Conservation (phyloP, 1,284 basidiomycete species). For the Wolfiporia cocos region DNA sequence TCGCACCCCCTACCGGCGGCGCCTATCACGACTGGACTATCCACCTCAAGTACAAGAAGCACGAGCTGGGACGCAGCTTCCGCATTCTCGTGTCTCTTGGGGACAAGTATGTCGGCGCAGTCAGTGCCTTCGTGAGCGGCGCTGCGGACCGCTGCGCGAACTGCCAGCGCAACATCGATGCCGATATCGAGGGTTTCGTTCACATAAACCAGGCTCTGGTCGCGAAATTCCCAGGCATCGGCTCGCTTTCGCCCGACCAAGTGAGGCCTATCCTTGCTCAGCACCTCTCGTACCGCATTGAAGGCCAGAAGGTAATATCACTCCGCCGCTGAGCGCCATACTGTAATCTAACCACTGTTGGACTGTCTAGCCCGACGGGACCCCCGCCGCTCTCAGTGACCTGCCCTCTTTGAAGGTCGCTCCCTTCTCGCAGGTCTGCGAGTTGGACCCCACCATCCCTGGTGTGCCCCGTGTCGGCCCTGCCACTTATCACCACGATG, state of each 20-base stretch:
- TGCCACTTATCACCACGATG: constrained; percentile 2
- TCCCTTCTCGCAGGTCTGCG: background rate
- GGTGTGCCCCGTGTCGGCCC: constrained; percentile 4
- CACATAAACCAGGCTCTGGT: constrained; percentile 34
- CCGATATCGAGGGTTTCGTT: constrained; percentile 49
- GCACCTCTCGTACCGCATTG: background rate
- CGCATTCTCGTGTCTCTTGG: constrained; percentile 38
- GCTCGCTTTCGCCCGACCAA: constrained; percentile 27
- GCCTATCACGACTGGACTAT: constrained; percentile 32
- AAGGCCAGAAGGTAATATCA: constrained; percentile 9
- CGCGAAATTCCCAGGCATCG: constrained; percentile 20
- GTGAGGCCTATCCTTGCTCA: constrained; percentile 29
- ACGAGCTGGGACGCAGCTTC: constrained; percentile 35
- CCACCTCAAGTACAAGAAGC: constrained; percentile 35
- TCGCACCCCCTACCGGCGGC: background rate
- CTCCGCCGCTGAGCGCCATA: background rate
- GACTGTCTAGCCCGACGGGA: constrained; percentile 1
- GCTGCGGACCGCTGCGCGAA: constrained; percentile 32
- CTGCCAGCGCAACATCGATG: constrained; percentile 28
- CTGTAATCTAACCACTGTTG: background rate
- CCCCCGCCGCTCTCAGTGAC: constrained; percentile 2
- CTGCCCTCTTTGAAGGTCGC: constrained; percentile 8
- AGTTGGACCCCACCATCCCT: background rate
- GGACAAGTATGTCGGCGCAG: constrained; percentile 30
- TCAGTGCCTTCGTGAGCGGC: constrained; percentile 35